Conservation (phyloP, 345 rosid genomes). For the Bruguiera gymnorhiza region DNA sequence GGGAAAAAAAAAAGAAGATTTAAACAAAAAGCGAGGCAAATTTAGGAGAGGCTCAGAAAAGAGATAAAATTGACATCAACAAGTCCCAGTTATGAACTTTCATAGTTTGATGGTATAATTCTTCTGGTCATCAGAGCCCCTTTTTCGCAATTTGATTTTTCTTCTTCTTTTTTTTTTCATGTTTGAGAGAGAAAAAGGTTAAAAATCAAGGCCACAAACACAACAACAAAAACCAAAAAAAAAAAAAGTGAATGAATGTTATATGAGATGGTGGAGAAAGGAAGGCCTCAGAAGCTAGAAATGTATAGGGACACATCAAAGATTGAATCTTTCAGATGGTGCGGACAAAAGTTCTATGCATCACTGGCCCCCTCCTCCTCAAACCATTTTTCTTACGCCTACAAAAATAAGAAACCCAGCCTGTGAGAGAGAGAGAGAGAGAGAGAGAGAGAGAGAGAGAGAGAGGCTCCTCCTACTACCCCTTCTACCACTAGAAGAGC, state of each 20-base stretch:
- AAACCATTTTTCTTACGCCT: background rate
- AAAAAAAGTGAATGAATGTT: too few relatives aligned
- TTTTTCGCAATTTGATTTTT: background rate
- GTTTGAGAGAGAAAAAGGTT: too few relatives aligned
- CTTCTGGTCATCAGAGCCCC: background rate
- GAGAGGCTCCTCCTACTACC: too few relatives aligned
- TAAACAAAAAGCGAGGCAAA: too few relatives aligned
- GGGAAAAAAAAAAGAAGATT: too few relatives aligned
- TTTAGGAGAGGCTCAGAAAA: background rate
- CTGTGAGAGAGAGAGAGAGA: too few relatives aligned
- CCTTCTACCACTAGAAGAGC: too few relatives aligned
- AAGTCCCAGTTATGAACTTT: slow-evolving; percentile 8
- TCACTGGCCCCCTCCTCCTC: background rate
- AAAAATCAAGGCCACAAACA: background rate
- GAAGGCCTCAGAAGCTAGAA: slow-evolving; percentile 7
- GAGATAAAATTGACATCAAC: slow-evolving; percentile 9
- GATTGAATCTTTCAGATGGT: slow-evolving; percentile 17
- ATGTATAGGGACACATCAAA: slow-evolving; percentile 7
- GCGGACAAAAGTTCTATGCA: slow-evolving; percentile 17
- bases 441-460: too few relatives aligned
- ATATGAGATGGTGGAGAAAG: too few relatives aligned
- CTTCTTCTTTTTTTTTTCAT: too few relatives aligned
- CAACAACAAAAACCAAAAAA: background rate
- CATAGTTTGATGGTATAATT: slow-evolving; percentile 24
- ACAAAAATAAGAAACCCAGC: too few relatives aligned